Evolutionary conservation across 352 stramenopile genomes (phyloP).

Genomic region (Globisporangium acanthophoron): DNA sequence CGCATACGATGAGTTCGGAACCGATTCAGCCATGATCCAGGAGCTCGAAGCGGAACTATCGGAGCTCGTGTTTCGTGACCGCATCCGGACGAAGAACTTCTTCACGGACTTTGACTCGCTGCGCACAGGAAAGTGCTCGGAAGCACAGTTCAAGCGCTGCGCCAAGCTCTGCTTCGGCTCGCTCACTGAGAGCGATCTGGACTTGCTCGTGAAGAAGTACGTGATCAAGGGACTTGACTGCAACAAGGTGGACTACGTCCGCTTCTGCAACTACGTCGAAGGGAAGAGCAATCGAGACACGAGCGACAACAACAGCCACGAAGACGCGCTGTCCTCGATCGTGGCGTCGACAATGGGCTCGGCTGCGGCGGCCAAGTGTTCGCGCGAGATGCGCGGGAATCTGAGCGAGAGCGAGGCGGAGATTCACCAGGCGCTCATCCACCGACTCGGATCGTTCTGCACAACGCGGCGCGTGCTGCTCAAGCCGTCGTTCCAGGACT

Average conservation of each 20-base stretch:
- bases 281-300: conserved; percentile 27
- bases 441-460: conserved; percentile 52
- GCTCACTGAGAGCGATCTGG: conserved; percentile 57
- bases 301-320: conserved; percentile 39
- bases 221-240: conserved; percentile 28
- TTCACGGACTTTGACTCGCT: conserved; percentile 82
- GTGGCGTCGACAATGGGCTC: conserved; percentile 17
- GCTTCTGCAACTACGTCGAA: conserved; percentile 64
- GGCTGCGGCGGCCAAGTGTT: conserved; percentile 37
- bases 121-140: conserved; percentile 65
- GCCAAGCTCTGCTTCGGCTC: conserved; percentile 71
- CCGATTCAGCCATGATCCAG: conserved; percentile 1
- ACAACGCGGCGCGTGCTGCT: conserved; percentile 57
- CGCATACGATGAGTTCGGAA: neutral
- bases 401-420: conserved; percentile 41
- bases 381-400: conserved; percentile 49
- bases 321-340: conserved; percentile 47
- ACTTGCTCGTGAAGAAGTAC: conserved; percentile 60
- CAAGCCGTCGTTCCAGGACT: conserved; percentile 81
- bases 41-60: conserved; percentile 54
- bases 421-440: conserved; percentile 49
- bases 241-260: conserved; percentile 71
- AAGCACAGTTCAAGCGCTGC: conserved; percentile 74
- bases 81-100: conserved; percentile 82
- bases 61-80: conserved; percentile 54